Base-by-base conservation (phyloP, 2,329 filamentous ascomycete genomes). In the Biscogniauxia marginata region DNA sequence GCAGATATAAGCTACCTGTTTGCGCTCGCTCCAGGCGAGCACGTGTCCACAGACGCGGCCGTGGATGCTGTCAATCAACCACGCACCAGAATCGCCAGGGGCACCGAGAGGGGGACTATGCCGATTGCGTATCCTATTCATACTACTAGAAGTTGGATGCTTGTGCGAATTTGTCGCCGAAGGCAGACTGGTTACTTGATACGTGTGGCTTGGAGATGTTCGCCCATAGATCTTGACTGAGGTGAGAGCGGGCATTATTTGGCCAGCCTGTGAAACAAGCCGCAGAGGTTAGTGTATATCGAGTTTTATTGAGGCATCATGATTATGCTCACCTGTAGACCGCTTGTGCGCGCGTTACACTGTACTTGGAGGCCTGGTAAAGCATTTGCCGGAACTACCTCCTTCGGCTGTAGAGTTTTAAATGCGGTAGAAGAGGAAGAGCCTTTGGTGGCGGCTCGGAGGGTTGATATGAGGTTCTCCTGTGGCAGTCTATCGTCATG, bases 31-130 rank as follows among this genome's bases (percentile, higher is more conserved):
- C 86, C 89, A 96, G 0, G 93, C 93, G 11, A 98, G 80, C 0
- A 98, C 90, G 66, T 97, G 93, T 0, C 93, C 93, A 64, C 91
- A 95, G 3, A 97, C 85, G 39, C 86, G 84, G 1, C 91, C 91
- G n/a, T 86, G 80, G 5, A 82, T 81, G 55, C 90, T 88, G 64
- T 93, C 90, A 16, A 97, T 86, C 3, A 98, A 85, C 93, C 93
- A 98, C 0, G 93, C 93, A 3, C 93, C 93, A 6, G 89, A 93
- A 71, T 98, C 93, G 18, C 93, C 93, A 2, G 93, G 93, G 11
- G 95, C 85, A 2, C 85, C 85, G 22, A 88, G 77, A 0, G 81
- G 75, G 0, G 72, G 63, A 39, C 20, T 57, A 16, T 52, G 60
- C 20, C 65, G 60, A 9, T 50, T 63, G 46, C 62, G 61, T 3